Conservation (phyloP, 169 alveolate genomes). For the Cytauxzoon felis region DNA sequence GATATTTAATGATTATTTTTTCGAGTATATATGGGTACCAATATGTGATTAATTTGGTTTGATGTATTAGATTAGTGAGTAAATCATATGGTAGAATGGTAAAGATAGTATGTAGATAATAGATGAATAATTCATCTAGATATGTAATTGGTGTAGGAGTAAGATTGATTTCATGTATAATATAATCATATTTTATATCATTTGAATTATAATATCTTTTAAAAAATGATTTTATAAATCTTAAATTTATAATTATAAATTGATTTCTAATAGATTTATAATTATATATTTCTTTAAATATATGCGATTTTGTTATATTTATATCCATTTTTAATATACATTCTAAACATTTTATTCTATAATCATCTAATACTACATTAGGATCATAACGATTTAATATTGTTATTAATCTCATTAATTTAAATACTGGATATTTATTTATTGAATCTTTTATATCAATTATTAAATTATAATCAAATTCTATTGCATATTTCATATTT, state of each 20-base stretch:
- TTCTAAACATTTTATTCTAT: neutral
- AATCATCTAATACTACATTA: constrained; percentile 1
- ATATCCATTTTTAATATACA: neutral
- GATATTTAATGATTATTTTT: too few species aligned
- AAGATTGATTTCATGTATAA: neutral
- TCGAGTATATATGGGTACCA: constrained; percentile 19
- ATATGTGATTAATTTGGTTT: neutral
- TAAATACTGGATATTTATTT: constrained; percentile 29
- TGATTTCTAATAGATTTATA: constrained; percentile 3
- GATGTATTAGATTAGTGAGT: neutral
- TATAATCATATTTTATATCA: neutral
- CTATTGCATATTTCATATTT: neutral
- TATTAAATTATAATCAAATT: neutral
- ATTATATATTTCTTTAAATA: neutral
- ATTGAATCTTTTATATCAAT: neutral
- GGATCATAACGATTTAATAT: constrained; percentile 11
- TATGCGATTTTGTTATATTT: neutral
- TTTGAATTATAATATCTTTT: neutral
- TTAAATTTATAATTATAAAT: neutral
- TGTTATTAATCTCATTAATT: constrained; percentile 13
- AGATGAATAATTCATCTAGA: constrained; percentile 2
- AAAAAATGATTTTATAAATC: constrained; percentile 21
- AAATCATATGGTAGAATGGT: constrained; percentile 2
- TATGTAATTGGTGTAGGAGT: neutral
- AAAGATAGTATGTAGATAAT: neutral